Evolutionary conservation across 2,329 filamentous ascomycete species (phyloP), one percentile per base, ranked within the genome.

Genomic region (Penicillium sp.): DNA sequence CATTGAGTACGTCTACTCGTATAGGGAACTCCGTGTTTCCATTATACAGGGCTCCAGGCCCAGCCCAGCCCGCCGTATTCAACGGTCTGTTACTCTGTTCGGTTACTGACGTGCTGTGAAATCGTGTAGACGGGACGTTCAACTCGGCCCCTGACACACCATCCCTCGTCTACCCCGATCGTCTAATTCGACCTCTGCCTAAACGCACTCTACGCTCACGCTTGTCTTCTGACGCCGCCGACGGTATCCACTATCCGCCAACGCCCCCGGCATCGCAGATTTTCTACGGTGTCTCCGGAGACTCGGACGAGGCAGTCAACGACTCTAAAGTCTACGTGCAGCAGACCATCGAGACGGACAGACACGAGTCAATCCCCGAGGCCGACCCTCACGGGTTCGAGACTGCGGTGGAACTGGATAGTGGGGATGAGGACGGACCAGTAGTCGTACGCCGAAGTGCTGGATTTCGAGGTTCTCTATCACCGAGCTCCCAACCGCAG

Each of bases 181-280:
- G 93, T 69, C 86, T 91, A 51, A 98, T 98, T 66, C 85, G 89
- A 64, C 93, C 93, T 46, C 75, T 98, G 50, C 93, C 93, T 35
- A 93, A 87, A 71, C 86, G 89, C 62, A 85, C 87, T 55, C 78
- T 98, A 44, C 87, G 90, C 60, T 89, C 93, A 66, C 84, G 88
- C 46, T 77, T 98, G 42, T 90, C 91, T 26, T 85, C 87, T 50
- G 88, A 95, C 67, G 84, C 87, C 59, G 89, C 87, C 46, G 84
- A 86, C 43, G 81, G 85, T 24, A 93, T 96, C 59, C 78, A 84
- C 58, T 95, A 89, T 60, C 90, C 91, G 7, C 82, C 87, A 3
- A 79, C 84, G 11, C 85, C 84, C 29, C 79, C 82, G 20, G 79
- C 80, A 6, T 79, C 83, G 6, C 85, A 87, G 34, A 75, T 95